Evolutionary conservation across 192 early-diverging fungal genomes (phyloP).

Genomic region (Backusella macrospora): DNA sequence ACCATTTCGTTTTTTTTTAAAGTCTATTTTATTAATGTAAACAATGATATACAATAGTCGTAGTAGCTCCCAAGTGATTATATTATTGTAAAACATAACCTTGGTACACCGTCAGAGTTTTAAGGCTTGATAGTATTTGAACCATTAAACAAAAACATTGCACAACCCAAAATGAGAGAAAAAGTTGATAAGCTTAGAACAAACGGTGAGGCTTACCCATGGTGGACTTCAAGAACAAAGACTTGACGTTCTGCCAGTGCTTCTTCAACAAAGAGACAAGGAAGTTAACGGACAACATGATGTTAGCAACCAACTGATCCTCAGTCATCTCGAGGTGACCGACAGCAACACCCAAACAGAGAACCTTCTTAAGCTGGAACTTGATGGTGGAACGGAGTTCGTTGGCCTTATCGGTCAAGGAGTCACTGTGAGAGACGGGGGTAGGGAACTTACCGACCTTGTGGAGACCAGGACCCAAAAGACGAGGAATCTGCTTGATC

Average conservation of each 20-base stretch:
- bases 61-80: slow-evolving; percentile 23
- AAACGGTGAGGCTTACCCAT: slow-evolving; percentile 95
- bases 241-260: slow-evolving; percentile 99
- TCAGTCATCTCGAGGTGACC: slow-evolving; percentile 94
- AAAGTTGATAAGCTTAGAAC: slow-evolving; percentile 60
- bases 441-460: slow-evolving; percentile 99
- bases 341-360: slow-evolving; percentile 96
- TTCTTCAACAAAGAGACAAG: slow-evolving; percentile 97
- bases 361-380: slow-evolving; percentile 99
- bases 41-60: no score
- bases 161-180: neutral
- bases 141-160: neutral
- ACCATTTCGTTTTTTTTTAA: no score
- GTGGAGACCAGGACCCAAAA: slow-evolving; percentile 97
- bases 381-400: slow-evolving; percentile 98
- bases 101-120: slow-evolving; percentile 21
- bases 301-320: slow-evolving; percentile 94
- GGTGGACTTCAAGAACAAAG: slow-evolving; percentile 95
- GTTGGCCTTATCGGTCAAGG: slow-evolving; percentile 83
- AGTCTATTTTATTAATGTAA: no score
- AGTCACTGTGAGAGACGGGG: slow-evolving; percentile 88
- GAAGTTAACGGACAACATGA: slow-evolving; percentile 98
- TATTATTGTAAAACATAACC: neutral
- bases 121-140: neutral
- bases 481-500: slow-evolving; percentile 99